Percentiles rank a stretch among this genome's conserved stretches.
Evolutionary conservation across 495 filamentous ascomycete genomes (phyloP).

Genomic region (Lindgomyces ingoldianus): DNA sequence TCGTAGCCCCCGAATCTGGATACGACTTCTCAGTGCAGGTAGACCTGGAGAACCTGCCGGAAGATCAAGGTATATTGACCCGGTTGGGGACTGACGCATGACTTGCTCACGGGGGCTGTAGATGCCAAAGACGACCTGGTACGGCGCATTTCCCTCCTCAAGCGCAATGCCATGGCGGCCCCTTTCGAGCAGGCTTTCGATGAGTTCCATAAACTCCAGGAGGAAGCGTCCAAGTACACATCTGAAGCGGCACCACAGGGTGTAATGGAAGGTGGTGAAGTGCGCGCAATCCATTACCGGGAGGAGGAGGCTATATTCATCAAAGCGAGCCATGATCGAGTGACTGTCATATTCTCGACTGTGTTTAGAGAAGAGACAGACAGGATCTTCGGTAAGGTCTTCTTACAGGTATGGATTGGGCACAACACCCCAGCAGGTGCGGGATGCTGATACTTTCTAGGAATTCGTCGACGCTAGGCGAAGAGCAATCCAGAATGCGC

Average conservation of each 20-base stretch:
- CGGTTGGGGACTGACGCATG: not conserved
- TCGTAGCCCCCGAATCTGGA: constrained; percentile 80
- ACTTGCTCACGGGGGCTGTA: constrained; percentile 37
- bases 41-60: constrained; percentile 84
- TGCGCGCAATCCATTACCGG: constrained; percentile 95
- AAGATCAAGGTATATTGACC: constrained; percentile 59
- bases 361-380: constrained; percentile 98
- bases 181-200: constrained; percentile 96
- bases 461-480: constrained; percentile 96
- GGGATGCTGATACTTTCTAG: constrained; percentile 45
- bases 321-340: constrained; percentile 93
- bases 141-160: constrained; percentile 80
- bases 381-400: constrained; percentile 94
- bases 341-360: constrained; percentile 98
- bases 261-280: constrained; percentile 80
- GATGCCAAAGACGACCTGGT: constrained; percentile 83
- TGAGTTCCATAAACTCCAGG: constrained; percentile 79
- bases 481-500: constrained; percentile 94
- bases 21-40: constrained; percentile 93
- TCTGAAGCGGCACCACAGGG: constrained; percentile 89
- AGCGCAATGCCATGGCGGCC: constrained; percentile 97
- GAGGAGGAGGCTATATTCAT: constrained; percentile 99
- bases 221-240: constrained; percentile 86
- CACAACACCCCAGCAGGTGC: not conserved
- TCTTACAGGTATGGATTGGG: constrained; percentile 59